phyloP scores from a whole-genome alignment of 495 filamentous ascomycete species.

The Penicillium paradoxum region DNA sequence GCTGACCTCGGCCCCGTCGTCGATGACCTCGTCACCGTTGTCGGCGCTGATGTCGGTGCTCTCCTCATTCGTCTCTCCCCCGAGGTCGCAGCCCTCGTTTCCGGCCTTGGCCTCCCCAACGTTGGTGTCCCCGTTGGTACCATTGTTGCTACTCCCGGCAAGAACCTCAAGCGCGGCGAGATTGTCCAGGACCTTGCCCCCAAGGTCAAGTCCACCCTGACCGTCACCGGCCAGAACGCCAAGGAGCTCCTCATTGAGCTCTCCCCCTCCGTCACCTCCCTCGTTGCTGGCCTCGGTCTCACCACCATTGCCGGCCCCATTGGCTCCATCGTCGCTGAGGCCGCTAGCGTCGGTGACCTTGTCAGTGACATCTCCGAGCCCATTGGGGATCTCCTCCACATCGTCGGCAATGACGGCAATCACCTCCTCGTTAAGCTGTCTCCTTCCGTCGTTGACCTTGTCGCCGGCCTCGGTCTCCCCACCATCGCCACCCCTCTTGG shows the following conservation, averaged over 20 bases:
- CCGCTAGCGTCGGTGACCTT: conserved; percentile 35
- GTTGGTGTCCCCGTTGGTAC: conserved; percentile 14
- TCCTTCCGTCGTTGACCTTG: conserved; percentile 27
- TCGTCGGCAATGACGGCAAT: conserved; percentile 29
- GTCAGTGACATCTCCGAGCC: conserved; percentile 29
- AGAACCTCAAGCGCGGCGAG: conserved; percentile 25
- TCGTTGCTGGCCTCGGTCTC: conserved; percentile 30
- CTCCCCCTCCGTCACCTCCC: conserved; percentile 27
- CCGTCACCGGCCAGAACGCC: conserved; percentile 31
- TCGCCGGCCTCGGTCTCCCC: conserved; percentile 37
- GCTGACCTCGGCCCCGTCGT: conserved; percentile 26
- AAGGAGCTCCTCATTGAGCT: conserved; percentile 33
- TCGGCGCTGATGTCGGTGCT: conserved; percentile 16
- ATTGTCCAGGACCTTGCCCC: conserved; percentile 33
- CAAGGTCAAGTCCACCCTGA: conserved; percentile 25
- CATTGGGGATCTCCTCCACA: conserved; percentile 29
- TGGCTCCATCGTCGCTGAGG: conserved; percentile 27
- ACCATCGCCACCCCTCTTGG: conserved; percentile 28
- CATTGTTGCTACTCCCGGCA: conserved; percentile 19
- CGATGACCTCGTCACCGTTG: conserved; percentile 26
- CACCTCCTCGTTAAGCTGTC: conserved; percentile 36
- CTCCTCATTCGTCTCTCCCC: conserved; percentile 15
- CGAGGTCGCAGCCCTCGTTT: conserved; percentile 11
- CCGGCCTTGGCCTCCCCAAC: conserved; percentile 16
- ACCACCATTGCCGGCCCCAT: conserved; percentile 23